Conservation (phyloP, 2,329 filamentous ascomycete species). For the Aureobasidium vineae region DNA sequence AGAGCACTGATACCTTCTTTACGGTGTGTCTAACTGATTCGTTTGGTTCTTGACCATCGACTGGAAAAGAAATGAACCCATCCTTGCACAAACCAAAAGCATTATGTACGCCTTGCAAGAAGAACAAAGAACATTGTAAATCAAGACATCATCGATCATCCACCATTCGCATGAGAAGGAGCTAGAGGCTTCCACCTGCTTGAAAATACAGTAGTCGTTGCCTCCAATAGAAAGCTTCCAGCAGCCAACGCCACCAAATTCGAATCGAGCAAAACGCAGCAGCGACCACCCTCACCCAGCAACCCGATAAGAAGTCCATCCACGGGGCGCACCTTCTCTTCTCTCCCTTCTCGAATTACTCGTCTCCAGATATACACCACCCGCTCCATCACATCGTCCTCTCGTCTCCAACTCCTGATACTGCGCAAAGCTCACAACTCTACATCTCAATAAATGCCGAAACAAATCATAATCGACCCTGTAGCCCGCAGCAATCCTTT, state of each 20-base stretch:
- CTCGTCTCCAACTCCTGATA: constrained; percentile 18
- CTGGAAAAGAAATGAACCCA: background rate
- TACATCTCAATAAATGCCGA: background rate
- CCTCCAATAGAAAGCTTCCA: background rate
- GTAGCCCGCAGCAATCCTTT: background rate
- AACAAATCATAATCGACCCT: constrained; percentile 19
- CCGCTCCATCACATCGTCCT: background rate
- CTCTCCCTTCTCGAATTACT: constrained; percentile 1
- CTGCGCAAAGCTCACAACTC: constrained; percentile 3
- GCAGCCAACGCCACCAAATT: background rate
- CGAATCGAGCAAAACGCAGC: background rate
- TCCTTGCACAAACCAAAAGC: background rate
- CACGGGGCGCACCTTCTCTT: background rate
- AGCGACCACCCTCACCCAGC: background rate
- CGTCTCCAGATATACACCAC: background rate
- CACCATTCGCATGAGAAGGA: background rate
- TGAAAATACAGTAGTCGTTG: background rate
- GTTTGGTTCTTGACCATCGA: background rate
- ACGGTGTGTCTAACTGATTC: background rate
- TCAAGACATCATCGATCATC: background rate
- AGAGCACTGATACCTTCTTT: background rate
- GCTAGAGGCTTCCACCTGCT: background rate
- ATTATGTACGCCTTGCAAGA: background rate
- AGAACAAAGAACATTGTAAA: background rate
- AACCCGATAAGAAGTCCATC: constrained; percentile 5